Conservation (phyloP, 306 rosid species). For the Senna tora region DNA sequence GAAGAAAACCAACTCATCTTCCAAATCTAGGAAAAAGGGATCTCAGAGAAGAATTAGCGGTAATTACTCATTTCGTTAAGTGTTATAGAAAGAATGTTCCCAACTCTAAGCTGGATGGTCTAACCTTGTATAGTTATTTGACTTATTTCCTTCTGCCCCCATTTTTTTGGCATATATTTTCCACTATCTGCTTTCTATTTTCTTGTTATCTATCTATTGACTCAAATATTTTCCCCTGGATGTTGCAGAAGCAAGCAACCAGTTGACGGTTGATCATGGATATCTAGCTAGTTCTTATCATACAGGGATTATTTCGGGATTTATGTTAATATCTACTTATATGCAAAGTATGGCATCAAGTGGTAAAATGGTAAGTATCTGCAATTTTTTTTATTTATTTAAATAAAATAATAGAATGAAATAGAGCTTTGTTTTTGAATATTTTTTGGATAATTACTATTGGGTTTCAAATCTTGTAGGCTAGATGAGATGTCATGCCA, state of each 20-base stretch:
- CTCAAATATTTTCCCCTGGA: slow-evolving; percentile 23
- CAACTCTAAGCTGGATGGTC: background rate
- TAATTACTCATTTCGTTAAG: slow-evolving; percentile 36
- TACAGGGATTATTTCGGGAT: slow-evolving; percentile 88
- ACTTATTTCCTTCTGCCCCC: slow-evolving; percentile 9
- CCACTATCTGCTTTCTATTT: slow-evolving; percentile 15
- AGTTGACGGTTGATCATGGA: slow-evolving; percentile 74
- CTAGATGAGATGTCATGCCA: background rate
- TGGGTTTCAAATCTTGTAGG: slow-evolving; percentile 9
- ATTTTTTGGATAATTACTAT: background rate
- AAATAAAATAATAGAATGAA: background rate
- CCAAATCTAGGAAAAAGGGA: slow-evolving; percentile 70
- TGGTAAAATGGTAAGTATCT: slow-evolving; percentile 62
- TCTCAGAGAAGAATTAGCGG: slow-evolving; percentile 53
- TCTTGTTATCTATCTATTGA: slow-evolving; percentile 11
- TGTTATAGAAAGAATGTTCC: slow-evolving; percentile 14
- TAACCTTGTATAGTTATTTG: background rate
- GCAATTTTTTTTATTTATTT: slow-evolving; percentile 11
- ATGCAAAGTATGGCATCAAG: slow-evolving; percentile 68
- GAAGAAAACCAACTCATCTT: slow-evolving; percentile 62
- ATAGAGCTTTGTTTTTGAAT: background rate
- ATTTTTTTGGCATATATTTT: background rate
- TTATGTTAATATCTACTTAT: slow-evolving; percentile 71
- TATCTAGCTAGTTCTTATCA: slow-evolving; percentile 92
- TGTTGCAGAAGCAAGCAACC: slow-evolving; percentile 58